These are phyloP conservation scores for Cercospora janseana DNA, from an alignment of 2,329 filamentous ascomycete species.

Conservation along the genomic window DNA sequence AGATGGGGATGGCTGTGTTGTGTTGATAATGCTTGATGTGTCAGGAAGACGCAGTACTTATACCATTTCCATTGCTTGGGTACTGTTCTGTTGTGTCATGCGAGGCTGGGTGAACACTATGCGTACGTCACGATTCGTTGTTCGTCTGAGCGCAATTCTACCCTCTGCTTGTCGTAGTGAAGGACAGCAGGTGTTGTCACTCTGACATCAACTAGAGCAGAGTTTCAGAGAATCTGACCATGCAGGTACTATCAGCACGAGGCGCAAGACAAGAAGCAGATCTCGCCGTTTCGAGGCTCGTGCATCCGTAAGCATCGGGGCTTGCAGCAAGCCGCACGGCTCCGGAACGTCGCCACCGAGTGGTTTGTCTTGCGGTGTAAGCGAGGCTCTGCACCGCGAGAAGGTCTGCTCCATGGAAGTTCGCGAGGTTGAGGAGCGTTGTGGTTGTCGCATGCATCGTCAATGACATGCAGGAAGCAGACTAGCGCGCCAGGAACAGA, in stretches of 20 bases:
- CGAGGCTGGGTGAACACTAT: not conserved
- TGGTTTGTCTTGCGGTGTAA: not conserved
- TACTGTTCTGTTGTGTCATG: not conserved
- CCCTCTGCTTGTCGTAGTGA: not conserved
- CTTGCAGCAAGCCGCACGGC: not conserved
- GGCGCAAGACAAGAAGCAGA: conserved; percentile 1
- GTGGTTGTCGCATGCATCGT: conserved; percentile 16
- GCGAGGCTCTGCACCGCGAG: not conserved
- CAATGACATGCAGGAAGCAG: conserved; percentile 24
- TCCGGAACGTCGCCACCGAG: not conserved
- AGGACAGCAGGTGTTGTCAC: conserved; percentile 4
- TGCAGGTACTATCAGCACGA: not conserved
- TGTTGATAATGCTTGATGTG: not conserved
- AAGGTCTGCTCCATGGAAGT: not conserved
- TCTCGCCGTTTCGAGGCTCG: not conserved
- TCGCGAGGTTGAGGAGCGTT: not conserved
- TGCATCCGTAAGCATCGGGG: not conserved
- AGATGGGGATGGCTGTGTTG: no score
- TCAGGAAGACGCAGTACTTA: not conserved
- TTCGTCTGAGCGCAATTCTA: no score
- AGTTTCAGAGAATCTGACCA: not conserved
- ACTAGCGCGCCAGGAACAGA: conserved; percentile 26
- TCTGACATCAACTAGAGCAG: conserved; percentile 8
- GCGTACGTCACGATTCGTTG: not conserved
- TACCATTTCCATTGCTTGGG: not conserved